Evolutionary conservation across 768 basidiomycete species (phyloP).

Genomic region (Leccinum subtestaceum): DNA sequence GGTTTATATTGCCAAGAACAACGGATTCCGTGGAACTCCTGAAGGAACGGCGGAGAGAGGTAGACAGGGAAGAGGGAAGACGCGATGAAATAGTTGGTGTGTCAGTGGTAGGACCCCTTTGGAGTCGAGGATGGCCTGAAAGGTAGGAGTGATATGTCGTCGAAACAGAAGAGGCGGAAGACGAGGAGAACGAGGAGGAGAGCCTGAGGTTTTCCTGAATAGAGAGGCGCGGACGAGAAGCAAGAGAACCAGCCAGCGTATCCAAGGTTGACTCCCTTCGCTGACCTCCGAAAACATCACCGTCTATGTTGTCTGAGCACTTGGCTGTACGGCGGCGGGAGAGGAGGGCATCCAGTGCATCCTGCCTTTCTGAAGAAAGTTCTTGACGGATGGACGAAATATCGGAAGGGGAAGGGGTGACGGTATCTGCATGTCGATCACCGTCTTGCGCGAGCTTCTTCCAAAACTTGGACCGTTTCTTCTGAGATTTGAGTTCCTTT

Average conservation of each 20-base stretch:
- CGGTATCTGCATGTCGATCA: constrained; percentile 11
- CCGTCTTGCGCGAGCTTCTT: constrained; percentile 41
- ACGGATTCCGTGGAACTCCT: constrained; percentile 21
- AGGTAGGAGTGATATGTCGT: constrained; percentile 15
- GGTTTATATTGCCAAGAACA: constrained; percentile 26
- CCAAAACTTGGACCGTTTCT: constrained; percentile 46
- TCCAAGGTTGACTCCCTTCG: constrained; percentile 17
- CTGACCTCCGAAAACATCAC: constrained; percentile 26
- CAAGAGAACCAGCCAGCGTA: constrained; percentile 20
- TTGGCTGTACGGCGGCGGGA: constrained; percentile 22
- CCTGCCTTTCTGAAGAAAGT: constrained; percentile 25
- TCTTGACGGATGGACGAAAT: constrained; percentile 28
- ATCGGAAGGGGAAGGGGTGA: constrained; percentile 33
- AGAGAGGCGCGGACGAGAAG: constrained; percentile 24
- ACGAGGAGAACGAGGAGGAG: constrained; percentile 19
- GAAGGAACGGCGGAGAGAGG: constrained; percentile 23
- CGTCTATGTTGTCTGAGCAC: constrained; percentile 9
- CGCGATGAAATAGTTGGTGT: constrained; percentile 18
- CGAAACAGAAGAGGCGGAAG: constrained; percentile 23
- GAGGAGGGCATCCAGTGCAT: constrained; percentile 40
- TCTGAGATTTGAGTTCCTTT: constrained; percentile 42
- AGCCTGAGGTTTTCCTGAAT: constrained; percentile 10
- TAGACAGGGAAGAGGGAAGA: constrained; percentile 14
- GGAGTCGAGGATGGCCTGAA: constrained; percentile 10
- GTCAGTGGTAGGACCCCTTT: constrained; percentile 9